A percentile compares a stretch with the other conserved stretches of the same genome.
Conservation (phyloP, 1,139 yeast genomes). For the Tardiomyces digboiensis region DNA sequence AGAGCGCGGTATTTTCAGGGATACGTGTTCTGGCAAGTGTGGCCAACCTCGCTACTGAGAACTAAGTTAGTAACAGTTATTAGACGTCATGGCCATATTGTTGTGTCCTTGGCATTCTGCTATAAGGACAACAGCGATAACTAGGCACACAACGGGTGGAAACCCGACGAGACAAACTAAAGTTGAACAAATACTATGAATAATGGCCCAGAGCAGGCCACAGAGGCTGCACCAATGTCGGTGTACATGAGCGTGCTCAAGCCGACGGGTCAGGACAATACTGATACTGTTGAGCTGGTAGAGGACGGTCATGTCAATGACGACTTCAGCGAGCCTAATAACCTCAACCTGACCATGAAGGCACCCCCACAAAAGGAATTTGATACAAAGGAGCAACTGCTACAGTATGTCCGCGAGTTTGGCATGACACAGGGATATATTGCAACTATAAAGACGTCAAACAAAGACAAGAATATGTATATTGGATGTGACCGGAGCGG, state of each 20-base stretch:
- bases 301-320: not conserved
- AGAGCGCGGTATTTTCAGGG: no score
- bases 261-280: no score
- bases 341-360: not conserved
- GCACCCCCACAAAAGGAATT: not conserved
- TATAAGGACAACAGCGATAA: not conserved
- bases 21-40: no score
- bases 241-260: conserved; percentile 15
- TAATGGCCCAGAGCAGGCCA: not conserved
- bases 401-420: not conserved
- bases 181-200: no score
- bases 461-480: not conserved
- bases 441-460: not conserved
- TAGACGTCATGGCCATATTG: no score
- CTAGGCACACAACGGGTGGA: not conserved
- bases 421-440: not conserved
- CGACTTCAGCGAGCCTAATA: not conserved
- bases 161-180: no score
- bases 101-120: not conserved
- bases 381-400: not conserved
- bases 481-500: conserved; percentile 1
- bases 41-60: no score
- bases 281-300: no score
- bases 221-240: conserved; percentile 5
- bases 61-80: no score